Percentiles rank a stretch among this genome's conserved stretches.
Evolutionary conservation across 768 basidiomycete genomes (phyloP).

Genomic region (Naganishia vaughanmartiniae): DNA sequence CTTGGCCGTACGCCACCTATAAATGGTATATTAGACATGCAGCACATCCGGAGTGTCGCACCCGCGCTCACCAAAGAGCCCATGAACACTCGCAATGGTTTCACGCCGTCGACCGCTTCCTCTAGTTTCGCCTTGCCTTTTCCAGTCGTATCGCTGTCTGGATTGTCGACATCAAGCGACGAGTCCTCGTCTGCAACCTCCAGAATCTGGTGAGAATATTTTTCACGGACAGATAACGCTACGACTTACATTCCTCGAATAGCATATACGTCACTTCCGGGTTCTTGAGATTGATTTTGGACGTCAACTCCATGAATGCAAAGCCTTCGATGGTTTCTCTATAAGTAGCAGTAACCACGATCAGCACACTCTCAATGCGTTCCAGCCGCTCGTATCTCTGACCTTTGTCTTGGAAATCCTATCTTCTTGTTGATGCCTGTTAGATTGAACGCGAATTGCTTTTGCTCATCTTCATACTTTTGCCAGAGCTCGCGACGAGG

Average conservation of each 20-base stretch:
- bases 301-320: slow-evolving; percentile 75
- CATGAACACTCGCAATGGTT: slow-evolving; percentile 41
- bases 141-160: not conserved
- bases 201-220: not conserved
- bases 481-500: slow-evolving; percentile 2
- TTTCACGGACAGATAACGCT: not conserved
- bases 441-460: slow-evolving; percentile 24
- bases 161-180: not conserved
- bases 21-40: too few relatives aligned
- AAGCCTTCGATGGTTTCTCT: slow-evolving; percentile 68
- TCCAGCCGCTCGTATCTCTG: not conserved
- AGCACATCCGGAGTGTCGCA: too few relatives aligned
- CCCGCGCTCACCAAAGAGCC: slow-evolving; percentile 38
- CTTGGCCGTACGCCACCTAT: slow-evolving; percentile 44
- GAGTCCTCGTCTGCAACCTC: slow-evolving; percentile 24
- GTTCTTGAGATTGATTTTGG: slow-evolving; percentile 74
- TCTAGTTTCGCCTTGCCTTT: slow-evolving; percentile 8
- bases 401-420: slow-evolving; percentile 25
- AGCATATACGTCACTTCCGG: slow-evolving; percentile 71
- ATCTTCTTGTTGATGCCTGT: slow-evolving; percentile 20
- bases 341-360: not conserved
- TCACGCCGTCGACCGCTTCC: not conserved
- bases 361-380: not conserved
- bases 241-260: slow-evolving; percentile 78
- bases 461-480: slow-evolving; percentile 25